These are phyloP conservation scores for Aspergillus flavus DNA, from an alignment of 2,329 filamentous ascomycete genomes.

Conservation along the genomic window DNA sequence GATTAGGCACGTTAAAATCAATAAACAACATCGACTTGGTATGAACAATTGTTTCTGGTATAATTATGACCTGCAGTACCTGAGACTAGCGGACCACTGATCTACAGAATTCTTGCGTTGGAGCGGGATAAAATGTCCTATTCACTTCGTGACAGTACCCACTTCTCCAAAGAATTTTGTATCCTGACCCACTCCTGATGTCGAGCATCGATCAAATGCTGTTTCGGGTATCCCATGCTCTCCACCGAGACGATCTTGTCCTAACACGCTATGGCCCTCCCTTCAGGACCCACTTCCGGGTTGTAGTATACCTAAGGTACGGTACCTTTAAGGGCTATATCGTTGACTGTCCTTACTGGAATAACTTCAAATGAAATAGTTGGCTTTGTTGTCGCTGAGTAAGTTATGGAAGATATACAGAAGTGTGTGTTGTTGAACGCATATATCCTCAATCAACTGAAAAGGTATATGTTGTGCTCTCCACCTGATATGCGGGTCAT, in stretches of 20 bases:
- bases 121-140: not conserved
- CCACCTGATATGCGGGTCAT: too few relatives aligned
- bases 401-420: too few relatives aligned
- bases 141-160: too few relatives aligned
- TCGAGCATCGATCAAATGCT: not conserved
- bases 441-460: too few relatives aligned
- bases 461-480: too few relatives aligned
- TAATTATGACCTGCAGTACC: not conserved
- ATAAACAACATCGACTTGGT: not conserved
- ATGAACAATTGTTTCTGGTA: not conserved
- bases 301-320: not conserved
- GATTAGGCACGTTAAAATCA: not conserved
- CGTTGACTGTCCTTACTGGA: not conserved
- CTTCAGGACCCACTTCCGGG: too few relatives aligned
- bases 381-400: not conserved
- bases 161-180: too few relatives aligned
- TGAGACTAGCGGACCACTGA: not conserved
- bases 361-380: not conserved
- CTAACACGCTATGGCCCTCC: not conserved
- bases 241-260: not conserved
- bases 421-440: too few relatives aligned
- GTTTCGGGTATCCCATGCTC: not conserved
- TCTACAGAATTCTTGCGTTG: not conserved
- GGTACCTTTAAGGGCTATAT: not conserved
- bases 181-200: not conserved